Evolutionary conservation across 352 stramenopile species (phyloP).

Genomic region (Plasmopara halstedii): DNA sequence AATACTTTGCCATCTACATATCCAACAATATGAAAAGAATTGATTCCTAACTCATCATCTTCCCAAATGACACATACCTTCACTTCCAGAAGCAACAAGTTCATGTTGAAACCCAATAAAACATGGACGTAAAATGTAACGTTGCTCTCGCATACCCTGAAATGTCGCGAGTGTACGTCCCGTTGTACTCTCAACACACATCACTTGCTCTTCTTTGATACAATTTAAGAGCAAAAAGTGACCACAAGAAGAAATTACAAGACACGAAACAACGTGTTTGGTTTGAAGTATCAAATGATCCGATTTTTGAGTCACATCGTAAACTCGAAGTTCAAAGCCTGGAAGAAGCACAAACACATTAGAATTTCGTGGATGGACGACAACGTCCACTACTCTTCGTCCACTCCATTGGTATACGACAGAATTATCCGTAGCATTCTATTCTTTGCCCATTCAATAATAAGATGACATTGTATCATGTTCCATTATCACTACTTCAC

Average conservation of each 20-base stretch:
- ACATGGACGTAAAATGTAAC: conserved; percentile 57
- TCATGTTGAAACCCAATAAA: conserved; percentile 46
- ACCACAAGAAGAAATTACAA: conserved; percentile 36
- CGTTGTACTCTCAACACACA: conserved; percentile 38
- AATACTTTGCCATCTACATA: conserved; percentile 45
- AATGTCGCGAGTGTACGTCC: conserved; percentile 42
- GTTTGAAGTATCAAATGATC: conserved; percentile 48
- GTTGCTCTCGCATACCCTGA: conserved; percentile 45
- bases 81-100: conserved; percentile 53
- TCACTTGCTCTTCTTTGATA: conserved; percentile 52
- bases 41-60: neutral
- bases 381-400: conserved; percentile 49
- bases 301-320: conserved; percentile 49
- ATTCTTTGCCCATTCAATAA: neutral
- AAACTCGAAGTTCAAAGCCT: conserved; percentile 47
- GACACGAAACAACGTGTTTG: conserved; percentile 47
- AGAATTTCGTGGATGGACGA: conserved; percentile 42
- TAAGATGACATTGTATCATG: neutral
- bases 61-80: conserved; percentile 32
- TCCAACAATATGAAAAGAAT: neutral
- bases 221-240: conserved; percentile 56
- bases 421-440: conserved; percentile 47
- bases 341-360: conserved; percentile 54
- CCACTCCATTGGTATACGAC: conserved; percentile 65
- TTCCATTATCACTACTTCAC: neutral